Conservation (phyloP, 108 stramenopile species). For the Cyclotella atomus region DNA sequence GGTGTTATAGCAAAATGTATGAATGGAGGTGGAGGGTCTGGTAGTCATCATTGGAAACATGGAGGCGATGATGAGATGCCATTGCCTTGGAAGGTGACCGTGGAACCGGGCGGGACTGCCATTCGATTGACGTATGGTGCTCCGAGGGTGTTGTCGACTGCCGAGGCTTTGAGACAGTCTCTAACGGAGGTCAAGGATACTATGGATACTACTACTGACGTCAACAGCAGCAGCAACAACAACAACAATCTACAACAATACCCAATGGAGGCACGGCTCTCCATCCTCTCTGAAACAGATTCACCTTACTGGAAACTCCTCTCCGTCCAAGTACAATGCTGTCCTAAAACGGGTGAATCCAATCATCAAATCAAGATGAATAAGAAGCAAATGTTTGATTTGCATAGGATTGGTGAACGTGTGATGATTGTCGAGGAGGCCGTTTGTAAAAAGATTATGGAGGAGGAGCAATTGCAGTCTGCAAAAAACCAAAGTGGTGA, state of each 20-base stretch:
- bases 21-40: neutral
- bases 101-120: slow-evolving; percentile 46
- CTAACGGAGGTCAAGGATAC: slow-evolving; percentile 15
- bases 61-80: slow-evolving; percentile 12
- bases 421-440: slow-evolving; percentile 78
- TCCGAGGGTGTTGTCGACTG: slow-evolving; percentile 53
- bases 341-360: slow-evolving; percentile 87
- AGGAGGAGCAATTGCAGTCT: slow-evolving; percentile 13
- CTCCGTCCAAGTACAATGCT: slow-evolving; percentile 66
- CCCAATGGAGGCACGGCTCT: slow-evolving; percentile 83
- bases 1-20: neutral
- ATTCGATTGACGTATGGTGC: slow-evolving; percentile 74
- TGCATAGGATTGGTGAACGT: slow-evolving; percentile 83
- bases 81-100: slow-evolving; percentile 47
- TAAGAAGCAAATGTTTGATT: slow-evolving; percentile 82
- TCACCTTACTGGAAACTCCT: slow-evolving; percentile 84
- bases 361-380: slow-evolving; percentile 83
- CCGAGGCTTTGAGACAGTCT: slow-evolving; percentile 36
- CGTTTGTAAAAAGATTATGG: slow-evolving; percentile 40
- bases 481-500: neutral
- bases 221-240: slow-evolving; percentile 10
- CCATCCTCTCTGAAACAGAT: slow-evolving; percentile 62
- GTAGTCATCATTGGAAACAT: neutral
- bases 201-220: too few relatives aligned
- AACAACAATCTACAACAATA: slow-evolving; percentile 44